phyloP scores from a whole-genome alignment of 192 early-diverging fungal species.

The Entomortierella lignicola region DNA sequence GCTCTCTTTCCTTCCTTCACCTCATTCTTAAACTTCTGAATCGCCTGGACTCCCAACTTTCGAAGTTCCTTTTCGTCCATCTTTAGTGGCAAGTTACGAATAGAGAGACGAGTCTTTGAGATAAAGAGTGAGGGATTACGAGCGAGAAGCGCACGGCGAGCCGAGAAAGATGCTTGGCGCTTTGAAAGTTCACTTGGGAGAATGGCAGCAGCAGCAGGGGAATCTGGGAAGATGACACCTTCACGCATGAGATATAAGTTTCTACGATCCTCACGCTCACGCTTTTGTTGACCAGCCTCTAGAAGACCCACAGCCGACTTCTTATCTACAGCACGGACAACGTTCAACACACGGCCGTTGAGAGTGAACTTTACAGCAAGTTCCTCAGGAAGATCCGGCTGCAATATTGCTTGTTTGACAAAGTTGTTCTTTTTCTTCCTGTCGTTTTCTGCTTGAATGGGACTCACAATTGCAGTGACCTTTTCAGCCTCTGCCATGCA shows the following conservation, averaged over 20 bases:
- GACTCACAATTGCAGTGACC: conserved; percentile 58
- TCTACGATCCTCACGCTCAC: conserved; percentile 82
- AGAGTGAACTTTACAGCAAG: conserved; percentile 71
- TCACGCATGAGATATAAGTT: conserved; percentile 92
- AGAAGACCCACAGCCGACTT: conserved; percentile 73
- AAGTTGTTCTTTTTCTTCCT: conserved; percentile 68
- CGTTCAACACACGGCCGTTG: conserved; percentile 85
- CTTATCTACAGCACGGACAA: conserved; percentile 83
- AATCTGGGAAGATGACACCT: conserved; percentile 85
- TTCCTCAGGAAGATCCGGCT: conserved; percentile 68
- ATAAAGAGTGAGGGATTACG: conserved; percentile 92
- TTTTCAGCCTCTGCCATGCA: conserved; percentile 81
- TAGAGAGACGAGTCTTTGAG: conserved; percentile 88
- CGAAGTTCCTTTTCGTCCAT: conserved; percentile 81
- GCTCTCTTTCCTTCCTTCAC: conserved; percentile 68
- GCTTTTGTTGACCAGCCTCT: conserved; percentile 64
- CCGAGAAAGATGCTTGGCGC: conserved; percentile 83
- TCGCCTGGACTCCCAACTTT: conserved; percentile 65
- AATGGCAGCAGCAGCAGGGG: conserved; percentile 79
- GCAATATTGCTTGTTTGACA: conserved; percentile 67
- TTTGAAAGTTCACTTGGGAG: conserved; percentile 82
- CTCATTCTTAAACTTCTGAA: conserved; percentile 82
- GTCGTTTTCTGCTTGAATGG: conserved; percentile 50
- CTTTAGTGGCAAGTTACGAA: conserved; percentile 83
- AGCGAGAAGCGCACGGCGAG: conserved; percentile 82